Percentiles rank a stretch among this genome's conserved stretches.
phyloP scores from a whole-genome alignment of 2,329 filamentous ascomycete genomes.

The Clarireedia homoeocarpa region DNA sequence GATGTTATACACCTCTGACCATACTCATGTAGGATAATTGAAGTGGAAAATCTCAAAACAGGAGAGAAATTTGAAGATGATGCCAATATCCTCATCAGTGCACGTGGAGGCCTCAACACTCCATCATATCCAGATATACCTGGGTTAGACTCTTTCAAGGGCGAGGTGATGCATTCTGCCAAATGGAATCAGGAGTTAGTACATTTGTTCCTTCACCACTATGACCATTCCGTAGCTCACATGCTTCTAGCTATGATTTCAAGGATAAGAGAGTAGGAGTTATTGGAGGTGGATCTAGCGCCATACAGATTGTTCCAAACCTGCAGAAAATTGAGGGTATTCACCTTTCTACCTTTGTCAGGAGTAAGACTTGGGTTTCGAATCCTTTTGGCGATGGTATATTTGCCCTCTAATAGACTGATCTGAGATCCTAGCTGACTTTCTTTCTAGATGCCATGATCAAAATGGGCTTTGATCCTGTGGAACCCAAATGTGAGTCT shows the following conservation, averaged over 20 bases:
- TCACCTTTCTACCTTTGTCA: conserved; percentile 38
- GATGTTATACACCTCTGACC: background rate
- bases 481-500: conserved; percentile 32
- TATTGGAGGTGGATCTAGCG: conserved; percentile 45
- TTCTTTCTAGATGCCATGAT: conserved; percentile 30
- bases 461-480: conserved; percentile 35
- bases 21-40: conserved; percentile 34
- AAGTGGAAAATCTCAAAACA: conserved; percentile 33
- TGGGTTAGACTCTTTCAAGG: conserved; percentile 41
- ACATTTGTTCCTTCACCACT: background rate
- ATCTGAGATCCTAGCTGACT: background rate
- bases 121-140: conserved; percentile 56
- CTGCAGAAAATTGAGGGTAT: conserved; percentile 39
- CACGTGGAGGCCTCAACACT: conserved; percentile 58
- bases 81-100: conserved; percentile 54
- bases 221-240: background rate
- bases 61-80: conserved; percentile 37
- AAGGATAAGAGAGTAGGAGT: conserved; percentile 41
- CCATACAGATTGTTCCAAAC: conserved; percentile 44
- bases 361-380: conserved; percentile 43
- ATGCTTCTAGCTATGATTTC: conserved; percentile 36
- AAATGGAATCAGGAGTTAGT: conserved; percentile 44
- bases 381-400: conserved; percentile 37
- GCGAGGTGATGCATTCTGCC: conserved; percentile 50
- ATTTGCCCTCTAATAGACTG: background rate